These are phyloP conservation scores for Melastoma malabathricum DNA, from an alignment of 345 rosid genomes.

Conservation along the genomic window DNA sequence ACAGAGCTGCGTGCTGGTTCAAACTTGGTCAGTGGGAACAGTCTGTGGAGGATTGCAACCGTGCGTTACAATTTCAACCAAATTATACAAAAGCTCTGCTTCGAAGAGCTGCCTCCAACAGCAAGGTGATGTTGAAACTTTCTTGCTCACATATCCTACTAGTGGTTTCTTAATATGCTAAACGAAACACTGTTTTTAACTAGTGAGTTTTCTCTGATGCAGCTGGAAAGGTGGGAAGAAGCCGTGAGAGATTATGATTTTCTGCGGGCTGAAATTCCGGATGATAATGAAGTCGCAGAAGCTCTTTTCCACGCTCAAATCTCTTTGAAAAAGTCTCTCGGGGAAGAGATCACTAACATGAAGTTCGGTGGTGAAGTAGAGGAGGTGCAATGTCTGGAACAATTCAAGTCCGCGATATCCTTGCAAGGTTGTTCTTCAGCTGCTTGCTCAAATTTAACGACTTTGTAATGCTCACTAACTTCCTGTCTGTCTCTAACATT, in stretches of 20 bases:
- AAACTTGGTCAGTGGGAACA: constrained; percentile 82
- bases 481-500: neutral
- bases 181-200: neutral
- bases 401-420: constrained; percentile 69
- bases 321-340: constrained; percentile 52
- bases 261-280: constrained; percentile 70
- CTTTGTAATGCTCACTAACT: neutral
- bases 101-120: constrained; percentile 80
- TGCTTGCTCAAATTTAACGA: neutral
- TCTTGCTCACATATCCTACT: neutral
- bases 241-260: constrained; percentile 78
- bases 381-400: constrained; percentile 53
- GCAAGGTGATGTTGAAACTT: constrained; percentile 40
- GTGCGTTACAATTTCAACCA: constrained; percentile 60
- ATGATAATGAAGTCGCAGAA: constrained; percentile 67
- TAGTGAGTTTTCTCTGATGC: neutral
- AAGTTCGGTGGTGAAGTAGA: constrained; percentile 96
- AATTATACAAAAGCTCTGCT: constrained; percentile 76
- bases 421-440: constrained; percentile 32
- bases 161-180: neutral
- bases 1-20: constrained; percentile 96
- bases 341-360: constrained; percentile 84
- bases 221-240: constrained; percentile 79
- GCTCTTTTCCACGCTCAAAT: constrained; percentile 53
- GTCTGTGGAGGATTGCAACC: constrained; percentile 81